Evolutionary conservation across 257 asterid genomes (phyloP).

Genomic region (Solanum sejunctum): DNA sequence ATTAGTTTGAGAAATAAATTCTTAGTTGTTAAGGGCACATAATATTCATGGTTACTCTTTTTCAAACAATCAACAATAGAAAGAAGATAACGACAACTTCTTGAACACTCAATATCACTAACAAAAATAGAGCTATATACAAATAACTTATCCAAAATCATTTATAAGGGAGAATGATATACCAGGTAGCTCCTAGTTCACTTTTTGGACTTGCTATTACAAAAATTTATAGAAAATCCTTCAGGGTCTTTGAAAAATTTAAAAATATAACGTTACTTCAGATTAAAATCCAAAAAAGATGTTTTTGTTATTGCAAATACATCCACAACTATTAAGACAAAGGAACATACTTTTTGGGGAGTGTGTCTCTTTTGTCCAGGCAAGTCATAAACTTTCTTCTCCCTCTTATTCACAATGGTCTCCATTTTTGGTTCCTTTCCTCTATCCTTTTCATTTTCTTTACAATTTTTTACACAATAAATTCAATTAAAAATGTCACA

Average conservation of each 20-base stretch:
- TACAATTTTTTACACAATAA: not conserved
- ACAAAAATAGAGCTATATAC: not conserved
- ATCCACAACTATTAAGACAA: not conserved
- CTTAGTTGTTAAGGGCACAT: not conserved
- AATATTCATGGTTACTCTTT: not conserved
- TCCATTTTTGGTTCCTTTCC: slow-evolving; percentile 22
- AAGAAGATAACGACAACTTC: not conserved
- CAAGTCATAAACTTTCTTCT: slow-evolving; percentile 51
- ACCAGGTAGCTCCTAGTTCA: slow-evolving; percentile 90
- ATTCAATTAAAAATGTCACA: not conserved
- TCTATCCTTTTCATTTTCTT: slow-evolving; percentile 13
- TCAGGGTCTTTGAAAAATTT: slow-evolving; percentile 61
- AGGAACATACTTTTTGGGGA: slow-evolving; percentile 51
- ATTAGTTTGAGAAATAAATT: no score
- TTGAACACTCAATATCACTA: not conserved
- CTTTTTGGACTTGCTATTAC: slow-evolving; percentile 62
- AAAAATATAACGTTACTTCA: not conserved
- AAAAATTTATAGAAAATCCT: slow-evolving; percentile 70
- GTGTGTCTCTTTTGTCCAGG: slow-evolving; percentile 85
- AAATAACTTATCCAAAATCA: not conserved
- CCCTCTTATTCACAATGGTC: slow-evolving; percentile 34
- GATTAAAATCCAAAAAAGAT: not conserved
- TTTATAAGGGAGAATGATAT: not conserved
- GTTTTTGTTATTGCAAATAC: not conserved
- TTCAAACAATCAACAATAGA: not conserved